Conservation (phyloP, 805 yeast species). For the Hanseniaspora osmophila region DNA sequence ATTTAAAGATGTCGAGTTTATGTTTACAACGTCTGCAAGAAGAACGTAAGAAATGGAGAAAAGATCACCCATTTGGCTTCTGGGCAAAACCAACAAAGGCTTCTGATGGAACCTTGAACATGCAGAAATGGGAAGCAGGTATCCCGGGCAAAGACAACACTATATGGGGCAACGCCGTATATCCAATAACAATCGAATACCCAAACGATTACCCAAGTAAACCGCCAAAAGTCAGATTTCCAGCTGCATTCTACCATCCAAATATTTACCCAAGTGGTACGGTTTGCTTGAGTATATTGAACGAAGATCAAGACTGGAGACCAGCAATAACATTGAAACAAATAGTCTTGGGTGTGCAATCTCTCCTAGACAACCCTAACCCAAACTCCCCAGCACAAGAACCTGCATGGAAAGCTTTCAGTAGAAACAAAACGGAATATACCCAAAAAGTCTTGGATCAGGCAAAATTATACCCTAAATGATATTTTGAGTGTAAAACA, state of each 20-base stretch:
- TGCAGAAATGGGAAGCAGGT: constrained; percentile 86
- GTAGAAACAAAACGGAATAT: constrained; percentile 52
- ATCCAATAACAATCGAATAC: constrained; percentile 68
- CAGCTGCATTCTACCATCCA: constrained; percentile 87
- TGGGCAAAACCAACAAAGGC: constrained; percentile 77
- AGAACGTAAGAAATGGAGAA: constrained; percentile 95
- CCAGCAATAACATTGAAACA: constrained; percentile 90
- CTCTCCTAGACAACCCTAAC: constrained; percentile 76
- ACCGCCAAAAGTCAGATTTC: constrained; percentile 89
- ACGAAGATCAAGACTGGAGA: constrained; percentile 95
- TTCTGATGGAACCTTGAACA: constrained; percentile 71
- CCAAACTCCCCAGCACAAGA: constrained; percentile 96
- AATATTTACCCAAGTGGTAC: constrained; percentile 97
- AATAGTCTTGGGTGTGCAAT: constrained; percentile 83
- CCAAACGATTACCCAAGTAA: constrained; percentile 91
- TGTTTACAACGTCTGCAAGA: constrained; percentile 79
- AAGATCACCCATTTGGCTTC: constrained; percentile 96
- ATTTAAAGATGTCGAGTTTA: constrained; percentile 39
- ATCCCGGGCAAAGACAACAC: constrained; percentile 87
- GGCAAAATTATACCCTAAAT: constrained; percentile 52
- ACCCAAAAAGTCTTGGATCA: constrained; percentile 71
- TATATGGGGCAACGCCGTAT: constrained; percentile 73
- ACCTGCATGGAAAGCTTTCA: constrained; percentile 84
- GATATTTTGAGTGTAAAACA: background rate
- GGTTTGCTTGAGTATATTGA: constrained; percentile 79